Evolutionary conservation across 371 early-diverging fungal genomes (phyloP), one percentile per base, ranked within the genome.

Genomic region (Mucor sp.): DNA sequence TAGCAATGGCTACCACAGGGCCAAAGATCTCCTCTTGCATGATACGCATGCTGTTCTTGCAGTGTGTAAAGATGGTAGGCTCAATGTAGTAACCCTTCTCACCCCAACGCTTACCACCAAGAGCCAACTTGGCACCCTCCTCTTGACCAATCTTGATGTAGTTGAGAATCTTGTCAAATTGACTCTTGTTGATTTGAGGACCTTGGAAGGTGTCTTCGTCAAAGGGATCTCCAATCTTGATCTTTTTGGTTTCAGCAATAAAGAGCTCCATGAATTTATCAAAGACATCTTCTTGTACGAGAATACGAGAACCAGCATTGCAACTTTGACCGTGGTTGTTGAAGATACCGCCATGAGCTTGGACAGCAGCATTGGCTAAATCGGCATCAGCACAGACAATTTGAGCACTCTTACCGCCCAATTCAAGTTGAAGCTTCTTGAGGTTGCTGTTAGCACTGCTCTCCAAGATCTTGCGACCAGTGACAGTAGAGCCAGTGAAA

Each of bases 11-110:
- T 12, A 93, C 87, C 5, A 97, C 95, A 0, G 97, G 97, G 3
- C 97, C 97, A 85, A 97, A 97, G 64, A 96, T 90, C 74, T 97
- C 97, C 65, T 96, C 93, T 35, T 80, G 83, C 72, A 91, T 91
- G 30, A 97, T 76, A 7, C 79, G 78, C 77, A 89, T 87, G 30
- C 74, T 72, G 50, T 92, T 89, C 5, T 76, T 65, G 55, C 93
- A 92, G 65, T 91, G 79, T 55, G 75, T 72, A 63, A 94, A 91
- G 35, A 97, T 74, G 0, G 95, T 94, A 11, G 96, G 96, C 62
- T 87, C 78, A 65, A 94, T 77, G 76, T 88, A 95, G 78, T 88
- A 94, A 2, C 95, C 96, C 48, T 83, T 79, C 60, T 79, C 74
- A 14, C 89, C 89, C 66, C 74, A 72, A n/a, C 91, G 86, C 59